Evolutionary conservation across 1,284 basidiomycete species (phyloP), one percentile per base, ranked within the genome.

Genomic region (Phellinidium pouzarii): DNA sequence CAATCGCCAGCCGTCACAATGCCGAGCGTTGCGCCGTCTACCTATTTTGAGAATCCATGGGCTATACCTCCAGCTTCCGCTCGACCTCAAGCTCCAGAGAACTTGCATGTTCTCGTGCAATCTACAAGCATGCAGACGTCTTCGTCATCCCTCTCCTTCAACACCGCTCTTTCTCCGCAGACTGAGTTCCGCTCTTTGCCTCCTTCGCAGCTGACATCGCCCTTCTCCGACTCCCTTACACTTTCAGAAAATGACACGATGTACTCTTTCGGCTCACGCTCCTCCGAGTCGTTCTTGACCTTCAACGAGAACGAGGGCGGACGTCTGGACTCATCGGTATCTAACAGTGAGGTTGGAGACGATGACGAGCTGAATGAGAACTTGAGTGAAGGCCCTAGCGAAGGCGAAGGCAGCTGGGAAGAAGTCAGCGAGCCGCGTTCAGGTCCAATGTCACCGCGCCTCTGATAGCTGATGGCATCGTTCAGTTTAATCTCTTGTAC

Each of bases 131-230:
- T 29, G 41, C 36, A 41, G 34, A 37, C 31, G 6, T 44, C 50
- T 23, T 34, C 23, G n/a, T 27, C 40, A 17, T 23, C 41, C 17
- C 25, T 34, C 6, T 51, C 50, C 6, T 51, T 51, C 34, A 20
- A 44, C 29, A 51, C 50, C 9, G 50, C 42, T 2, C 27, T 44
- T 11, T 51, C 50, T 17, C 50, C 50, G 12, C 12, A n/a, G 5
- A 44, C 50, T 7, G 50, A 51, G 12, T 51, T 51, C 42, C 50
- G 41, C 42, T 51, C 50, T n/a, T 40, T 44, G 9, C 42, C 41
- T 6, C 37, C 38, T 3, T 42, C 23, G 11, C 36, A 25, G n/a
- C 40, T 29, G 14, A 51, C 41, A 20, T 51, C 50, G 43, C 50
- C 50, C n/a, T 51, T 51, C 22, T 44, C 50, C 29, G 50, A 51